Evolutionary conservation across 768 basidiomycete genomes (phyloP), one percentile per base, ranked within the genome.

Genomic region (Trametes elegans): DNA sequence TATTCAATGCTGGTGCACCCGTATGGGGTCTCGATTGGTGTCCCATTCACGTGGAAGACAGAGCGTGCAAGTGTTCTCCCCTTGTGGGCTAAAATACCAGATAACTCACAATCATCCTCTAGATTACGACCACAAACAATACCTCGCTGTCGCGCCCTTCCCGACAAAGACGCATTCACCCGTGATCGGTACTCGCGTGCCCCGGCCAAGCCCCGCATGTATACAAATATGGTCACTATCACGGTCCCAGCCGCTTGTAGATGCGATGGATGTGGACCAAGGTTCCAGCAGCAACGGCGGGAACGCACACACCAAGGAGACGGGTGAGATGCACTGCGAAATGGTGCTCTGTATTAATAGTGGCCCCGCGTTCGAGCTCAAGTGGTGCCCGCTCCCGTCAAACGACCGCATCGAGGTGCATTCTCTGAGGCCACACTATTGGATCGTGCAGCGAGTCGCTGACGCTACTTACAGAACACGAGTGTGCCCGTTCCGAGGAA

Each of bases 1-100:
- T 96, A 1, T 87, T 98, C 69, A 90, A 87, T 58, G 87, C 90
- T 0, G 97, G 97, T 6, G 89, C 87, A 3, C 88, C 92, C 0
- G 88, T 91, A n/a, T 92, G 89, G 85, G 91, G 85, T 2, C 65
- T 96, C 31, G 93, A 95, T 60, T 98, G 95, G 95, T 94, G 93
- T 68, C 96, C 97, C 3, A 82, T 86, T 21, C 79, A 87, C 57
- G 70, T 75, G 19, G 72, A 77, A 31, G 83, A 85, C 44, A 76
- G 83, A 34, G 58, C 71, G 43, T 66, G 89, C 89, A 62, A 61
- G 77, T 65, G 43, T 40, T 13, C 23, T 13, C 11, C 32, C 23
- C n/a, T 11, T 32, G 13, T 23, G 9, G 34, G 34, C 6, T 14
- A n/a, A 3, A 13, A 13, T 11, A 35, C 34, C 13, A n/a, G 5